Percentiles rank a stretch among this genome's conserved stretches.
Conservation (phyloP, 257 asterid species). For the Solanum clarkiae region DNA sequence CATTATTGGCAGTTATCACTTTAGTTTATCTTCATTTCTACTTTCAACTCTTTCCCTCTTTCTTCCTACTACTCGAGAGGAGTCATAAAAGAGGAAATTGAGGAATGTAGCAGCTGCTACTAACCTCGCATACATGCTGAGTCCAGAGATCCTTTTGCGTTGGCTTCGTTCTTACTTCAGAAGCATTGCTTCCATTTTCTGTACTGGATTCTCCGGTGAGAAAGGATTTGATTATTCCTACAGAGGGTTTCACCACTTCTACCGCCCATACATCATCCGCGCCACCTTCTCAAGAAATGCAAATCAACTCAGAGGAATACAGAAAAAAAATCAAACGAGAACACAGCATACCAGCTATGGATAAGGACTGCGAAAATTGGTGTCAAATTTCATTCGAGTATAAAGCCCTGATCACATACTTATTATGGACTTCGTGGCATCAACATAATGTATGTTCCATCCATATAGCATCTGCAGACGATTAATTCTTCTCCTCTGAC, state of each 20-base stretch:
- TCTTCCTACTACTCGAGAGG: background rate
- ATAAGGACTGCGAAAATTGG: background rate
- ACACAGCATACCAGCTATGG: background rate
- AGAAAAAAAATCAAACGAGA: background rate
- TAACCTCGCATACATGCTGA: conserved; percentile 57
- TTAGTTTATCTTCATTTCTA: background rate
- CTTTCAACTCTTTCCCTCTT: background rate
- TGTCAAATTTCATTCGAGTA: background rate
- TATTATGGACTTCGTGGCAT: conserved; percentile 48
- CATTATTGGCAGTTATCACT: background rate
- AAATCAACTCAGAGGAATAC: background rate
- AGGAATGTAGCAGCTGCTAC: background rate
- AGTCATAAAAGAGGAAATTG: background rate
- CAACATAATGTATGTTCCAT: conserved; percentile 62
- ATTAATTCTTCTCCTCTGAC: conserved; percentile 64
- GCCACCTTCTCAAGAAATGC: conserved; percentile 16
- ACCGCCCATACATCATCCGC: conserved; percentile 44
- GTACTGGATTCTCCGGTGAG: conserved; percentile 13
- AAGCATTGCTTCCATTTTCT: conserved; percentile 8
- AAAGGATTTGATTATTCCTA: conserved; percentile 38
- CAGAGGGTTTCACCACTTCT: conserved; percentile 57
- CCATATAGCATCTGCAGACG: conserved; percentile 68
- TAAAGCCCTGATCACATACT: conserved; percentile 20
- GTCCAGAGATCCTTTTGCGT: conserved; percentile 67
- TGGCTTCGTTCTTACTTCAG: conserved; percentile 9